Base-by-base conservation (phyloP, 306 rosid species). In the Rosa chinensis region DNA sequence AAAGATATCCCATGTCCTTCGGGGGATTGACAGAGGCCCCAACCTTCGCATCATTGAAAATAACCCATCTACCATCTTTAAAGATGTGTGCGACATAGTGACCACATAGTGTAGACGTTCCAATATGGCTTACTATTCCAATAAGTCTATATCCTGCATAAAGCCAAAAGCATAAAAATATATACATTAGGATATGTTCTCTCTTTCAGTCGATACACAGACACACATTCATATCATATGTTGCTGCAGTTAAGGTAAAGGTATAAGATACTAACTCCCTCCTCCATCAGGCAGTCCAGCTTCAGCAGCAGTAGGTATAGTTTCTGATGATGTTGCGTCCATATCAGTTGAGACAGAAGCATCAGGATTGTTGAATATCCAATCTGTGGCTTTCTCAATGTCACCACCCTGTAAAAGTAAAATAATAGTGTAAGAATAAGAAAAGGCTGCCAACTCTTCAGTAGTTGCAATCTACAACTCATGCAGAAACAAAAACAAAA, bases 321-420 rank as follows among this genome's bases (percentile, higher is more conserved):
- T 0, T 74, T 81, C 84, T 62, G 97, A 91, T 63, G 96, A 16
- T 43, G 98, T 74, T 63, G 91, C 91, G 71, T 93, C 94, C 89
- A 86, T 85, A 77, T 84, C 80, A 68, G 87, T 76, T 37, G 96
- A 80, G 62, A 68, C 86, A 48, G 93, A 91, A 70, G 89, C 93
- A 67, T 87, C 89, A 8, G 96, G 98, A 87, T 90, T 91, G 92
- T 61, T 91, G 81, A 96, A 93, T 79, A 96, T 96, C 99, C 98
- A 96, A 85, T 96, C 99, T 6, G 99, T 93, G 21, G 99, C 99
- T 87, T 90, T 96, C 89, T 91, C 99, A 78, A 96, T 90, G 86
- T 96, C 96, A 80, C 92, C 94, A 53, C 91, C 94, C 99, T 96
- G 70, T 74, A 86, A 64, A 59, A 17, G 28, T 28, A 72, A 42